phyloP scores from a whole-genome alignment of 768 basidiomycete genomes.

The Mycena amicta region DNA sequence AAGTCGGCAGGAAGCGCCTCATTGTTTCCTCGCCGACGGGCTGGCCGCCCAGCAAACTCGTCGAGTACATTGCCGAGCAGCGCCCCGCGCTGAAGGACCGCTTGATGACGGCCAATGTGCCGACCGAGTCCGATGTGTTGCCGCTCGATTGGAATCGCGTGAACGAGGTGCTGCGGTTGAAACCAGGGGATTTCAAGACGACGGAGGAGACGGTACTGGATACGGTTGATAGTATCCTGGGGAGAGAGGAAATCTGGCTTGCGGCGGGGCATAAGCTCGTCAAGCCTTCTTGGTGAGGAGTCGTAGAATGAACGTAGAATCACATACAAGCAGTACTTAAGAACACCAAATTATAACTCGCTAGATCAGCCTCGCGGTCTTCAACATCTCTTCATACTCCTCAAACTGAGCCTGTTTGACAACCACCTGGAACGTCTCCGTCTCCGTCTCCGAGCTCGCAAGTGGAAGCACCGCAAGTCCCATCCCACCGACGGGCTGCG shows the following conservation, averaged over 20 bases:
- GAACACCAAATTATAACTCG: too few species aligned
- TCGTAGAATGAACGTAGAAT: background rate
- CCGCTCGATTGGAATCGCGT: background rate
- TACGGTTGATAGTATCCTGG: background rate
- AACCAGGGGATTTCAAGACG: background rate
- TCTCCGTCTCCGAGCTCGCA: too few species aligned
- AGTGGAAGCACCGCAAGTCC: too few species aligned
- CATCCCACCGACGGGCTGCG: too few species aligned
- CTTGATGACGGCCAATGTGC: background rate
- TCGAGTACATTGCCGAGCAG: background rate
- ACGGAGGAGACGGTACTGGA: background rate
- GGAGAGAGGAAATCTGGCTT: constrained; percentile 1
- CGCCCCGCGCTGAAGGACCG: background rate
- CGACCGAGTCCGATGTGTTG: background rate
- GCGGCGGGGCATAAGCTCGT: background rate
- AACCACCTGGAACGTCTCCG: too few species aligned
- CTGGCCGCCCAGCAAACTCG: background rate
- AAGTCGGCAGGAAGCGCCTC: background rate
- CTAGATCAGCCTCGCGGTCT: too few species aligned
- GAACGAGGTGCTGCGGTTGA: background rate
- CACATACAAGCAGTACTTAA: background rate
- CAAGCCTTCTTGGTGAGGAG: background rate
- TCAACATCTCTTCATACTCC: too few species aligned
- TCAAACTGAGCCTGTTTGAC: too few species aligned
- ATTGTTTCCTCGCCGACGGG: background rate